Evolutionary conservation across 2,329 filamentous ascomycete species (phyloP), one percentile per base, ranked within the genome.

Genomic region (Fusarium abutilonis): DNA sequence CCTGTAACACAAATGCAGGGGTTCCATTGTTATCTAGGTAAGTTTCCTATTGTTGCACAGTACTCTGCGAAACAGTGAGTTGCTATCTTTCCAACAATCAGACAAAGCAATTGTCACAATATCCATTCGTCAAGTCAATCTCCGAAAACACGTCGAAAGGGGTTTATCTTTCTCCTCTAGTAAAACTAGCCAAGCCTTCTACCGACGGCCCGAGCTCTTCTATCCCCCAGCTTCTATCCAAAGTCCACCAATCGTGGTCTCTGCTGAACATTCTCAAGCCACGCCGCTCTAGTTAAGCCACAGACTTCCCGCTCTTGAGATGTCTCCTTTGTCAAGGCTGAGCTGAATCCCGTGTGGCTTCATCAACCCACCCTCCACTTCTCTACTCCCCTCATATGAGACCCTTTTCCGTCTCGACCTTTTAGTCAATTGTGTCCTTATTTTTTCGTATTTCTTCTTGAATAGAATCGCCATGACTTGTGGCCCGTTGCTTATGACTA

Each of bases 151-250:
- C 17, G 35, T 52, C 6, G 28, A 64, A 55, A 59, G 59, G 47
- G 35, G 52, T 15, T 62, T 3, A 39, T n/a, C 31, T 19, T 19
- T 57, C 38, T 29, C 17, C 32, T 11, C 17, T 14, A 21, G 36
- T 28, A 17, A 39, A 32, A 23, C 15, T 13, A n/a, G 21, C 28
- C 31, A 41, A 60, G 48, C 14, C 31, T 13, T 34, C 41, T 60
- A 65, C 34, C 28, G 40, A 58, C 53, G 52, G 56, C 42, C 63
- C 63, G 52, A 66, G 59, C 59, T 66, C 45, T 35, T 47, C 48
- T 49, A 10, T 29, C 4, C 43, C 38, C 55, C 46, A 51, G 42
- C 31, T 56, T 60, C 43, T 39, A 2, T 10, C 15, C 31, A 38
- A 48, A 26, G 34, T 63, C 52, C 52, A 60, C 63, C 63, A 63